phyloP scores from a whole-genome alignment of 179 eudicot species.

The Corrigiola litoralis region DNA sequence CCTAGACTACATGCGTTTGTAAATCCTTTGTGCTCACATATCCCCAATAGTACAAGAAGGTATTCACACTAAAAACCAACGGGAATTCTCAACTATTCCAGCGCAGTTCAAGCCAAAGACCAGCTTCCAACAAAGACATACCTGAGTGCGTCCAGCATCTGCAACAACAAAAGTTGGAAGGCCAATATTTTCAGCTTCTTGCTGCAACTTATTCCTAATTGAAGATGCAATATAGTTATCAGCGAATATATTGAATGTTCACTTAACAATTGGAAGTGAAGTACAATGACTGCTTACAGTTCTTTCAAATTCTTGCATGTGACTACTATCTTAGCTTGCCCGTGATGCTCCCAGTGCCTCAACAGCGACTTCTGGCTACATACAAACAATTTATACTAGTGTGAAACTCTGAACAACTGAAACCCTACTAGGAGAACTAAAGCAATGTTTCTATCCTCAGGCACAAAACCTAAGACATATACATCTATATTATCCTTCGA shows the following conservation, averaged over 20 bases:
- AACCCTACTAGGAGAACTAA: neutral
- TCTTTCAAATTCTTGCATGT: slow-evolving; percentile 95
- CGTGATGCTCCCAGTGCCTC: slow-evolving; percentile 88
- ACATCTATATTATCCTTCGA: too few species aligned
- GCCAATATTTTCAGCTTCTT: slow-evolving; percentile 78
- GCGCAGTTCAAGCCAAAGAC: neutral
- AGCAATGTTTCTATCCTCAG: neutral
- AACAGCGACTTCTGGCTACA: slow-evolving; percentile 66
- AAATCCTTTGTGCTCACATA: neutral
- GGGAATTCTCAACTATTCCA: neutral
- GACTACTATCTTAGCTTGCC: slow-evolving; percentile 94
- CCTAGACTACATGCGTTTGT: neutral
- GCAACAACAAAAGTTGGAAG: slow-evolving; percentile 95
- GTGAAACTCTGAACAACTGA: neutral
- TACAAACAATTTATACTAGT: neutral
- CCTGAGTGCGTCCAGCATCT: slow-evolving; percentile 99
- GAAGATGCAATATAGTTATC: slow-evolving; percentile 2
- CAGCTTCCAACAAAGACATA: slow-evolving; percentile 7
- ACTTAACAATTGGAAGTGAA: neutral
- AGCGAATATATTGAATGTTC: neutral
- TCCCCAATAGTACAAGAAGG: neutral
- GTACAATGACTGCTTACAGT: slow-evolving; percentile 53
- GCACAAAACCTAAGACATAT: too few species aligned
- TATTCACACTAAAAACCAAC: neutral
- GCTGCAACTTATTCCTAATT: slow-evolving; percentile 79